Conservation (phyloP, 805 yeast genomes). For the Wickerhamomyces rabaulensis region DNA sequence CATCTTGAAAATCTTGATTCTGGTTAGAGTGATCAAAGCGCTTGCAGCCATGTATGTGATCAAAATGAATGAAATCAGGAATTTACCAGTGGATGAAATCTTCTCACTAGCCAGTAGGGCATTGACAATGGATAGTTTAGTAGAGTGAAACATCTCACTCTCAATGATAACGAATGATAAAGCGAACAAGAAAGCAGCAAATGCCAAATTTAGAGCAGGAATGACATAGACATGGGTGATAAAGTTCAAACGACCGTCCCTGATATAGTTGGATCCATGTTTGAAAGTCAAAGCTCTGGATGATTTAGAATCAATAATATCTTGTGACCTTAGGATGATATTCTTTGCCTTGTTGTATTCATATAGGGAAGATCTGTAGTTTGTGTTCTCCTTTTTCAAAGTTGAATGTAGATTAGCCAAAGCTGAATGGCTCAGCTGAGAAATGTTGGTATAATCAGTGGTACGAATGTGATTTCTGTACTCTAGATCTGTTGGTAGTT, state of each 20-base stretch:
- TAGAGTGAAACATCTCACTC: slow-evolving; percentile 72
- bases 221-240: slow-evolving; percentile 35
- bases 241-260: slow-evolving; percentile 38
- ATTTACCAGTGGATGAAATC: slow-evolving; percentile 23
- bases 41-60: slow-evolving; percentile 65
- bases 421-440: slow-evolving; percentile 31
- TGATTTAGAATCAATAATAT: slow-evolving; percentile 40
- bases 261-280: slow-evolving; percentile 20
- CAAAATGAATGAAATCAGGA: slow-evolving; percentile 36
- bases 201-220: slow-evolving; percentile 41
- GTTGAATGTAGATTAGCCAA: slow-evolving; percentile 47
- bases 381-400: slow-evolving; percentile 46
- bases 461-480: slow-evolving; percentile 21
- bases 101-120: slow-evolving; percentile 32
- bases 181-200: slow-evolving; percentile 36
- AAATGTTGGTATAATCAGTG: slow-evolving; percentile 17
- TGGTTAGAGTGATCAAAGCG: slow-evolving; percentile 60
- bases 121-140: slow-evolving; percentile 58
- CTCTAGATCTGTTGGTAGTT: slow-evolving; percentile 16
- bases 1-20: slow-evolving; percentile 65
- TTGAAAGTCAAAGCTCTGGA: slow-evolving; percentile 28
- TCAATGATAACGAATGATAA: slow-evolving; percentile 55
- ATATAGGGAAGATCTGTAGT: slow-evolving; percentile 48
- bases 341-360: slow-evolving; percentile 49
- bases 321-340: slow-evolving; percentile 51